Conservation (phyloP, 345 rosid species). For the Limnanthes douglasii region DNA sequence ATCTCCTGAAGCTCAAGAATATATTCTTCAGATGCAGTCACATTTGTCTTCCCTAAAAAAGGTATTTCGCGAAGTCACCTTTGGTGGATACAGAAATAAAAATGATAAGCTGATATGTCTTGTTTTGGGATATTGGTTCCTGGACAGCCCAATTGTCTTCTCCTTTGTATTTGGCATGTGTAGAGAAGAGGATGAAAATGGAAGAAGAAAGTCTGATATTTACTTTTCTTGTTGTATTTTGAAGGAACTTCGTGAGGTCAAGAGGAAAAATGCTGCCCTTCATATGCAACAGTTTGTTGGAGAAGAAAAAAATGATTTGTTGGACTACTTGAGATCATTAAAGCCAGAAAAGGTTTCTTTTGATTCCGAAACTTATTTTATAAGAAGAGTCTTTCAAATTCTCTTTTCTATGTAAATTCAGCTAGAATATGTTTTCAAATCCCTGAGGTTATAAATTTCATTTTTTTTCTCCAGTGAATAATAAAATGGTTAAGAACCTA, state of each 20-base stretch:
- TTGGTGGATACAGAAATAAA: neutral
- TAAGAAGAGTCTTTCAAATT: neutral
- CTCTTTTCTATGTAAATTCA: too few relatives aligned
- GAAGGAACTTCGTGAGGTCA: constrained; percentile 69
- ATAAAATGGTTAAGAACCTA: neutral
- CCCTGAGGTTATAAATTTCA: neutral
- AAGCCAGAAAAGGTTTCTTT: constrained; percentile 80
- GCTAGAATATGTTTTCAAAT: too few relatives aligned
- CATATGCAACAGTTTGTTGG: constrained; percentile 99
- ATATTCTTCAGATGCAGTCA: constrained; percentile 60
- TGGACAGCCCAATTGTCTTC: neutral
- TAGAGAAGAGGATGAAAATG: too few relatives aligned
- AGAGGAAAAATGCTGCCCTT: constrained; percentile 83
- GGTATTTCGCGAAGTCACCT: constrained; percentile 20
- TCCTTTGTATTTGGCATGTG: too few relatives aligned
- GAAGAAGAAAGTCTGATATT: too few relatives aligned
- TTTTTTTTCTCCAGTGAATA: neutral
- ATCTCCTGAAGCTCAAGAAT: constrained; percentile 56
- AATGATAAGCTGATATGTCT: too few relatives aligned
- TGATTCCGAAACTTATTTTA: constrained; percentile 3
- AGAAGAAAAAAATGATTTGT: constrained; percentile 91
- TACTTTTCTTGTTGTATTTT: constrained; percentile 11
- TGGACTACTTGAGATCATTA: constrained; percentile 86
- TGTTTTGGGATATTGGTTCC: neutral
- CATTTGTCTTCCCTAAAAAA: constrained; percentile 56